Percentiles rank a stretch among this genome's conserved stretches.
These are phyloP conservation scores for Arabidopsis lyrata DNA, from an alignment of 441 rosid species.

Conservation along the genomic window DNA sequence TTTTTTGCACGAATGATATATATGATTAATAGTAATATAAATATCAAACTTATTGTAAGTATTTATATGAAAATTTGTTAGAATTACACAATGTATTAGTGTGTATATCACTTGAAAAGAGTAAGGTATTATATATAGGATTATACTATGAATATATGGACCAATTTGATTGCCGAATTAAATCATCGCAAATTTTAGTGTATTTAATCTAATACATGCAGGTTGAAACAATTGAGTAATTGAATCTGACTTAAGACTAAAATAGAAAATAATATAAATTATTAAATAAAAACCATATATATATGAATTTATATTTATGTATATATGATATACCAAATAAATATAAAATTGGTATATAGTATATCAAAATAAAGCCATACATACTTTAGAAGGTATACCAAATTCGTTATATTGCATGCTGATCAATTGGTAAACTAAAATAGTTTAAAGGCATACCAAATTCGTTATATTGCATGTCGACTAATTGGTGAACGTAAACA, in stretches of 20 bases:
- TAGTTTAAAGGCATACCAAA: background rate
- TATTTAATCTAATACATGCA: no score
- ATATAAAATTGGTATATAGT: no score
- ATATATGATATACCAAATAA: no score
- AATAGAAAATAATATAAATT: no score
- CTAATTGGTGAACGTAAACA: constrained; percentile 6
- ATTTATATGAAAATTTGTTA: background rate
- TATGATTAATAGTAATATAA: background rate
- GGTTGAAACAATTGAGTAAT: no score
- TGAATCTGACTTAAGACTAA: no score
- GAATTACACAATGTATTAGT: background rate
- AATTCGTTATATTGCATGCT: background rate
- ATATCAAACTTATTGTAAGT: background rate
- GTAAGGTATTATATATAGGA: no score
- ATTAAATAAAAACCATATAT: no score
- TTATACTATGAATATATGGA: background rate
- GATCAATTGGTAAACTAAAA: background rate
- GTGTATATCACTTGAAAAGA: no score
- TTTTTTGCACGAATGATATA: background rate
- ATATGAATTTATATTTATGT: no score
- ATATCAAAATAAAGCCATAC: background rate
- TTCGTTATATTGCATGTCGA: constrained; percentile 20
- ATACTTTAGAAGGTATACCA: background rate
- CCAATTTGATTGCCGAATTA: background rate
- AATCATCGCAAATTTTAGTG: no score